phyloP scores from a whole-genome alignment of 345 rosid genomes.

The Eucalyptus viminalis region DNA sequence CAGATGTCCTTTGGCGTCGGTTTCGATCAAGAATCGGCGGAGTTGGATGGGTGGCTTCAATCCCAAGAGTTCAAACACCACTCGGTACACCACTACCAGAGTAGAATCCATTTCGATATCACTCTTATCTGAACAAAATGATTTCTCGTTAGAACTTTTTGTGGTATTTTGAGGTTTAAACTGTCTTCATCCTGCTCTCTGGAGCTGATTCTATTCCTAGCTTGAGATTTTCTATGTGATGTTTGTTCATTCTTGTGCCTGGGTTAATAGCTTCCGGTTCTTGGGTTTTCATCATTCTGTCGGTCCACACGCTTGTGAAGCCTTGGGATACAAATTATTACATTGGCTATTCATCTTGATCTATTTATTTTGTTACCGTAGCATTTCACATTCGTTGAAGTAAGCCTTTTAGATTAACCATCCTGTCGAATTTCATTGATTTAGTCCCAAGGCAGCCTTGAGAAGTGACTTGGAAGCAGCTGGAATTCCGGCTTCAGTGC shows the following conservation, averaged over 20 bases:
- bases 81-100: not conserved
- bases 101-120: not conserved
- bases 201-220: not conserved
- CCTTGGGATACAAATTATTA: not conserved
- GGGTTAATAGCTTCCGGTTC: not conserved
- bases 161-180: not conserved
- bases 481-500: conserved; percentile 69
- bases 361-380: not conserved
- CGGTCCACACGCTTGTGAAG: not conserved
- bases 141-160: not conserved
- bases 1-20: not conserved
- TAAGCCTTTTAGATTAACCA: not conserved
- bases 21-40: not conserved
- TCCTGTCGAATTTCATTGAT: not conserved
- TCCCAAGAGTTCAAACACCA: not conserved
- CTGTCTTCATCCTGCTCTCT: not conserved
- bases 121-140: not conserved
- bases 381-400: not conserved
- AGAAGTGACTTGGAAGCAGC: conserved; percentile 23
- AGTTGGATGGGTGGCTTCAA: not conserved
- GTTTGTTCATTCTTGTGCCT: not conserved
- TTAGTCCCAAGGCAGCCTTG: conserved; percentile 14
- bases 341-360: not conserved
- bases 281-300: not conserved
- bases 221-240: not conserved